Base-by-base conservation (phyloP, 2,329 filamentous ascomycete species). In the Fonsecaea pugnacius region DNA sequence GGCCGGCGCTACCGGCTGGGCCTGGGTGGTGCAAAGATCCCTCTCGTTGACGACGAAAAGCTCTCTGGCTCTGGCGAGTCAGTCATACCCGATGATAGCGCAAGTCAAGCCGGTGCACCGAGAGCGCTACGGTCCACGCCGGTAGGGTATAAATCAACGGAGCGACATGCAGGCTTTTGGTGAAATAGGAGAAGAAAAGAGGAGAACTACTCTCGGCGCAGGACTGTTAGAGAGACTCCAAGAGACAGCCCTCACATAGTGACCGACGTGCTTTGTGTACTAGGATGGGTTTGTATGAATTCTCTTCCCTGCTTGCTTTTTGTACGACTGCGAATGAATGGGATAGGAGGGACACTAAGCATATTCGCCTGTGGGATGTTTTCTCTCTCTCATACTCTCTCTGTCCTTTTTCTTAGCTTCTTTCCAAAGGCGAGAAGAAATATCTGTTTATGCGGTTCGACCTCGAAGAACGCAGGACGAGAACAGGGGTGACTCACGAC, bases 61-160 rank as follows among this genome's bases (percentile, higher is more conserved):
- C n/a, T 38, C 10, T 7, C 50, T 35, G 38, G 32, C 24, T 55
- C 48, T 18, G 33, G 51, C 21, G 53, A 58, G 10, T 55, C 64
- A 12, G 43, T 71, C 16, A 24, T 56, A 21, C 70, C 70, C n/a
- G 69, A 70, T 46, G 70, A 72, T 27, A 72, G 70, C 60, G 70
- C 70, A 3, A 72, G 68, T 56, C 68, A 71, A 43, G 59, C 50
- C 30, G 68, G 66, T 40, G 51, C 57, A 21, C 7, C 18, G n/a
- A 46, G 18, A 18, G 18, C 43, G 4, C 43, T 27, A 21, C 43
- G 18, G 21, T 48, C 21, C 24, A 21, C 18, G 21, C 43, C 43
- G 16, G 18, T 8, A 43, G 38, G 38, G 5, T 43, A 43, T 14
- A 24, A 24, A 10, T 7, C 10, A 12, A 48, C 43, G 9, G 43